Evolutionary conservation across 1,284 basidiomycete species (phyloP).

Genomic region (Ustilago esculenta): DNA sequence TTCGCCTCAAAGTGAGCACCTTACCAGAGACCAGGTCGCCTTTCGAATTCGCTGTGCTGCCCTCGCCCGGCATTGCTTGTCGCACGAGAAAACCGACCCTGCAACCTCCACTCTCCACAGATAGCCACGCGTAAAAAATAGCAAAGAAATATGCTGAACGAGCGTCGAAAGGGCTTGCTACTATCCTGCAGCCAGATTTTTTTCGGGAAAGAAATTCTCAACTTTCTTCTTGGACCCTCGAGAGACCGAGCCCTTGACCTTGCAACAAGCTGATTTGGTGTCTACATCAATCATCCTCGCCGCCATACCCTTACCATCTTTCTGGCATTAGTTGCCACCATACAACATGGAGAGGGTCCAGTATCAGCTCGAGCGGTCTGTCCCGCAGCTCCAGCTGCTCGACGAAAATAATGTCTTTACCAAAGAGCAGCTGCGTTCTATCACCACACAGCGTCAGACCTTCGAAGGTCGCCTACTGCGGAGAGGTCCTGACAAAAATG

Average conservation of each 20-base stretch:
- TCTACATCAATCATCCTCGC: no score
- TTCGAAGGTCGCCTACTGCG: slow-evolving; percentile 87
- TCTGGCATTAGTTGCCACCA: not conserved
- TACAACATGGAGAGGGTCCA: slow-evolving; percentile 88
- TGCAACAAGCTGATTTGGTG: no score
- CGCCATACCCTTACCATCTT: not conserved
- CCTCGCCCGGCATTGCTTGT: no score
- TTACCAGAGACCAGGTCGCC: no score
- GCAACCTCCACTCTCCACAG: slow-evolving; percentile 2
- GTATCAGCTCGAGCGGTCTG: slow-evolving; percentile 94
- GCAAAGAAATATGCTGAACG: no score
- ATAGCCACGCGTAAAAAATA: no score
- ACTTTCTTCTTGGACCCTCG: slow-evolving; percentile 4
- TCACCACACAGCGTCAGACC: slow-evolving; percentile 83
- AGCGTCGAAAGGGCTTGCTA: no score
- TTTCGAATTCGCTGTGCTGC: no score
- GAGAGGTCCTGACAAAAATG: slow-evolving; percentile 82
- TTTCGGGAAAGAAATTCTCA: slow-evolving; percentile 1
- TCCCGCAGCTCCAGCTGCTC: slow-evolving; percentile 93
- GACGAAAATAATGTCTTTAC: slow-evolving; percentile 87
- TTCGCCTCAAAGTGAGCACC: no score
- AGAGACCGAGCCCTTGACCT: no score
- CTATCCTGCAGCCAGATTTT: no score
- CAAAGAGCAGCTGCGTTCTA: slow-evolving; percentile 76
- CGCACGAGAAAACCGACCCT: slow-evolving; percentile 1